phyloP scores from a whole-genome alignment of 2,329 filamentous ascomycete genomes.

The Lachnellula occidentalis region DNA sequence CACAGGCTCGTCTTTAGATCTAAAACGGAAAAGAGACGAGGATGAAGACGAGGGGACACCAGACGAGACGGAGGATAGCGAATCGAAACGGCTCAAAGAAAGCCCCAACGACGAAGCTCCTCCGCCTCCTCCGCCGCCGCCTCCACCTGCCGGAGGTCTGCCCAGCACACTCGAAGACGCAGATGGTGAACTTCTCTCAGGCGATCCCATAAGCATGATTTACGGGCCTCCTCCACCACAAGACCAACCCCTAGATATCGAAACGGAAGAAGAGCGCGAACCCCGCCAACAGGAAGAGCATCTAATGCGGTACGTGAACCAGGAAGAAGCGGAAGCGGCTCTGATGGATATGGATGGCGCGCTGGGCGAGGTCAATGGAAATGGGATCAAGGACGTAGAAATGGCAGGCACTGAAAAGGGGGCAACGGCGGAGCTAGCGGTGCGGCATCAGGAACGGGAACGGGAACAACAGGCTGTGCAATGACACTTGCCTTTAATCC shows the following conservation, averaged over 20 bases:
- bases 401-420: neutral
- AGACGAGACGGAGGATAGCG: constrained; percentile 15
- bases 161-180: neutral
- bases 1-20: constrained; percentile 34
- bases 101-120: neutral
- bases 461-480: neutral
- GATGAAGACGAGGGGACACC: constrained; percentile 29
- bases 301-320: constrained; percentile 28
- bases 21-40: constrained; percentile 61
- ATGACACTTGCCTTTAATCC: neutral
- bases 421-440: neutral
- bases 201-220: neutral
- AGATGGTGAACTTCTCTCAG: constrained; percentile 4
- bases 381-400: neutral
- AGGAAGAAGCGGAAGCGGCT: constrained; percentile 28
- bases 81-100: neutral
- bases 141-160: constrained; percentile 20
- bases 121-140: constrained; percentile 25
- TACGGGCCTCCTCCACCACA: neutral
- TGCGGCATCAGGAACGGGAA: neutral
- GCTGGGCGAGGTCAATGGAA: neutral
- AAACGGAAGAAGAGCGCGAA: constrained; percentile 21
- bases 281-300: constrained; percentile 26
- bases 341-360: constrained; percentile 22
- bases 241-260: neutral